Conservation (phyloP, 1,139 yeast species). For the Saccharomyces hybrid region DNA sequence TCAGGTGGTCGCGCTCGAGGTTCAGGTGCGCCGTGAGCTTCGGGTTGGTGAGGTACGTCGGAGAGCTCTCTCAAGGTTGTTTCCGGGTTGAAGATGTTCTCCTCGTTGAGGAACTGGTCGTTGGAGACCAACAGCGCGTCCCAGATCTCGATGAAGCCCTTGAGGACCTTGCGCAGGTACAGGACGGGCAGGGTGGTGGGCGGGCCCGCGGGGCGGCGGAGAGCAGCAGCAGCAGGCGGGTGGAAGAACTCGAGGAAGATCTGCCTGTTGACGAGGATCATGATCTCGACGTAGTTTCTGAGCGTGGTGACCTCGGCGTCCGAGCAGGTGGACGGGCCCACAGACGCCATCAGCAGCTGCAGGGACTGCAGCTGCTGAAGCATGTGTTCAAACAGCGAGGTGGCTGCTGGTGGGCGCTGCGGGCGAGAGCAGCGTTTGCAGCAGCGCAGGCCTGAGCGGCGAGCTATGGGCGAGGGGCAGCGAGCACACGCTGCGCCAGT, state of each 20-base stretch:
- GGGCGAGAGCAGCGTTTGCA: background rate
- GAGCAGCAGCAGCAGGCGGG: background rate
- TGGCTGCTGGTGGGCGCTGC: background rate
- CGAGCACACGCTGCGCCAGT: background rate
- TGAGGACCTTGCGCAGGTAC: constrained; percentile 36
- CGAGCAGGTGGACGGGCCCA: background rate
- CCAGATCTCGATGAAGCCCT: constrained; percentile 32
- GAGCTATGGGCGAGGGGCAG: background rate
- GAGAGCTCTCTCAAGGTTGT: constrained; percentile 23
- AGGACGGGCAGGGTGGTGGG: constrained; percentile 19
- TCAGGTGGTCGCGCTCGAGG: constrained; percentile 33
- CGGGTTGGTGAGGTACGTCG: constrained; percentile 27
- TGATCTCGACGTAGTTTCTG: constrained; percentile 21
- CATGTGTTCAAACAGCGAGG: background rate
- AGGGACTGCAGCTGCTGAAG: background rate
- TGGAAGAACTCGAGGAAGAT: constrained; percentile 35
- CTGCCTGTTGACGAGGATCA: constrained; percentile 33
- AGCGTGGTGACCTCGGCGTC: background rate
- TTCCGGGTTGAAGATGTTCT: constrained; percentile 24
- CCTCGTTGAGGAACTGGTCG: constrained; percentile 10
- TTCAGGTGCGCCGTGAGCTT: constrained; percentile 1
- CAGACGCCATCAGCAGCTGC: background rate
- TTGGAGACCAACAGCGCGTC: constrained; percentile 33
- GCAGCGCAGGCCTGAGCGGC: background rate
- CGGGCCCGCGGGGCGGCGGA: background rate